Base-by-base conservation (phyloP, 2,329 filamentous ascomycete genomes). In the Hymenoscyphus linearis region DNA sequence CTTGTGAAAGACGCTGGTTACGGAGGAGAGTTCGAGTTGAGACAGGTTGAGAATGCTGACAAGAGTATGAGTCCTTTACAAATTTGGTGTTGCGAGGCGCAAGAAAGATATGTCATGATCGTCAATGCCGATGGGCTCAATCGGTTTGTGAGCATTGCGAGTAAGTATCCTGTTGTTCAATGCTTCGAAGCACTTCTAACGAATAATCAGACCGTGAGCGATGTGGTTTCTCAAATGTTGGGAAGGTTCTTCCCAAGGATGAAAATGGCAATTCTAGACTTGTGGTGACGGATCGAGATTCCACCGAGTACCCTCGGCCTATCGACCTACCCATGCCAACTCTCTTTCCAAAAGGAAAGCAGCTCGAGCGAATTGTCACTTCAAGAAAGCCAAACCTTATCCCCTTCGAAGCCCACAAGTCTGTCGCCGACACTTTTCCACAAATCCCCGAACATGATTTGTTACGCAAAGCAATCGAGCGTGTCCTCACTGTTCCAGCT, bases 41-140 rank as follows among this genome's bases (percentile, higher is more conserved):
- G 95, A 65, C 91, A 98, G 71, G 83, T 99, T 40, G 92, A 97
- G 73, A 96, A 85, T 73, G 90, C 91, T 2, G 95, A 98, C 75
- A 85, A 82, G 66, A 89, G 91, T 72, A 93, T 99, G 89, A 96
- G 91, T 71, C 95, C 95, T 22, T 84, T 99, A 61, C 91, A 98
- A 73, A 96, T 99, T 54, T 98, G 93, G 93, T 97, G 95, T 75
- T 96, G 93, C 69, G 93, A 98, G 74, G 91, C 95, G 0, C 95
- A 99, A 74, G 95, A 99, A 76, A 84, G 95, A 74, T 99, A 99
- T 70, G 95, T 99, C 7, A 79, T 99, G 69, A 87, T 96, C 9
- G 86, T 99, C 64, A 91, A 93, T 63, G 84, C 85, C 57, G 88
- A 95, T 22, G 82, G 86, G 58, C 83, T 98, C 71, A 92, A 93